Evolutionary conservation across 1,139 yeast genomes (phyloP).

Genomic region (Casaregolazyma suthepensis): DNA sequence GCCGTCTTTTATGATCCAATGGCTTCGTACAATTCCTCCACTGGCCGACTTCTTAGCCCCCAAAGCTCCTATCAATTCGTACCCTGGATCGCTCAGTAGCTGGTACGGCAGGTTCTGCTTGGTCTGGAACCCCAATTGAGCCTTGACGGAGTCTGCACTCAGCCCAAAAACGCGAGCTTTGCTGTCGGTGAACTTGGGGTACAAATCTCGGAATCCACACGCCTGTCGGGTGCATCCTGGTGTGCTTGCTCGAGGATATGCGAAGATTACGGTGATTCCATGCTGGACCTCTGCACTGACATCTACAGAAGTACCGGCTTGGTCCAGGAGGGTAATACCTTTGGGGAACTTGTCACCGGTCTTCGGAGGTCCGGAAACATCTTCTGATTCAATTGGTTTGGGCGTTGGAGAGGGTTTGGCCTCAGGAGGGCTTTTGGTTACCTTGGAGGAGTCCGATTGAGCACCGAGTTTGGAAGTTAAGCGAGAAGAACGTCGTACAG

Average conservation of each 20-base stretch:
- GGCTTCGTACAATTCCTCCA: slow-evolving; percentile 72
- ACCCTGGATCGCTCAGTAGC: slow-evolving; percentile 70
- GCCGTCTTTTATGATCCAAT: slow-evolving; percentile 84
- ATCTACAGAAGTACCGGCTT: slow-evolving; percentile 54
- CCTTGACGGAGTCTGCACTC: slow-evolving; percentile 65
- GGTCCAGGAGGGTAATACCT: slow-evolving; percentile 49
- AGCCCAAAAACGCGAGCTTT: slow-evolving; percentile 34
- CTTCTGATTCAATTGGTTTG: background rate
- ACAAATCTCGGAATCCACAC: slow-evolving; percentile 73
- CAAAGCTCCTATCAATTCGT: slow-evolving; percentile 58
- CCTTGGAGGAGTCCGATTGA: slow-evolving; percentile 2
- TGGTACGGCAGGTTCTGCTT: slow-evolving; percentile 71
- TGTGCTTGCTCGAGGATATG: slow-evolving; percentile 90
- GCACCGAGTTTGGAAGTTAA: background rate
- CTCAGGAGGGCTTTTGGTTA: background rate
- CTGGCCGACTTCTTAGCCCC: slow-evolving; percentile 77
- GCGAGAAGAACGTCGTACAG: background rate
- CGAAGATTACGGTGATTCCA: slow-evolving; percentile 35
- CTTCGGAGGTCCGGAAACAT: slow-evolving; percentile 10
- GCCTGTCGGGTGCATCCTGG: slow-evolving; percentile 95
- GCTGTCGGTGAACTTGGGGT: slow-evolving; percentile 45
- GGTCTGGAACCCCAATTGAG: slow-evolving; percentile 68
- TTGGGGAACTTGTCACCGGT: slow-evolving; percentile 71
- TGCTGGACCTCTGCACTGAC: slow-evolving; percentile 20
- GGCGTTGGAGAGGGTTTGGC: background rate